Base-by-base conservation (phyloP, 2,329 filamentous ascomycete genomes). In the Aspergillus brasiliensis region DNA sequence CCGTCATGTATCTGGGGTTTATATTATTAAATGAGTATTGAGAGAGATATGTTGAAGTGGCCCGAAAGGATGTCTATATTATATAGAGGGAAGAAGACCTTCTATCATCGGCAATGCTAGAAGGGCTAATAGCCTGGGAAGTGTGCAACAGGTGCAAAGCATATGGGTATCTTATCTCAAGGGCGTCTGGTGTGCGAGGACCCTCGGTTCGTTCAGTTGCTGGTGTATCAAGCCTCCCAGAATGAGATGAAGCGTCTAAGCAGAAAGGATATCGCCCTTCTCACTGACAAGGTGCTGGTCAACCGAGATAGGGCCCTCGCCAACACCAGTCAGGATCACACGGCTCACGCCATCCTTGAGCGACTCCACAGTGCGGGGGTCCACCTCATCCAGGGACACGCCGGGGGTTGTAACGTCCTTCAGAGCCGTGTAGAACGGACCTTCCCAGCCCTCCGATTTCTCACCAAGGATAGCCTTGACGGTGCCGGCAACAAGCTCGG, bases 241-340 rank as follows among this genome's bases (percentile, higher is more conserved):
- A 34, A 28, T 31, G 46, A 31, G 46, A 49, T 28, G 25, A n/a
- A 28, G 46, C 19, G 28, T 60, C 15, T 52, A 66, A n/a, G 49
- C 38, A 53, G 63, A 65, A 61, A 77, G 64, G 56, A 77, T 73
- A 67, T 84, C 79, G 13, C 89, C 89, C 57, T 86, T 83, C 72
- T 88, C 88, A 64, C 84, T 85, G 62, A 96, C 85, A 62, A 97
- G 79, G 72, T 88, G 88, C 73, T 94, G 85, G 15, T 94, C 85
- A 4, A 92, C 91, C 82, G 86, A 91, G 65, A 89, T 79, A 0
- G 95, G 95, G 0, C 94, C 95, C 74, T 96, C 91, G 1, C 95
- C 95, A 46, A 99, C 95, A 55, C 89, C 85, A 1, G 96, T 98
- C 80, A 93, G 81, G 67, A 99, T 99, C 38, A 99, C 88, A 64